phyloP scores from a whole-genome alignment of 768 basidiomycete genomes.

The Mycena chlorophos region DNA sequence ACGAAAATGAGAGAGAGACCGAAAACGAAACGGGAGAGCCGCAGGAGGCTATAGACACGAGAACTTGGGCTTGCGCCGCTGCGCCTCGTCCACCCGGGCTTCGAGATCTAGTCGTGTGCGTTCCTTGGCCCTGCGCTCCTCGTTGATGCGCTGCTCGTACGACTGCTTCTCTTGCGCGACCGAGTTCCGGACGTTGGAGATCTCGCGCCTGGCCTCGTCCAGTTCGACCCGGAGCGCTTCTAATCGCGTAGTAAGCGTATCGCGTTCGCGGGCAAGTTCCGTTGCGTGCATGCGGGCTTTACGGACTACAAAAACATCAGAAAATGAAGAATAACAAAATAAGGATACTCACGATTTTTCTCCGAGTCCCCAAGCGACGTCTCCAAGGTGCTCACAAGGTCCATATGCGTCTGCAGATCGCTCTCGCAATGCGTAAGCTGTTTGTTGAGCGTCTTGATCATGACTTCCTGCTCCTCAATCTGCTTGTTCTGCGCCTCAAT shows the following conservation, averaged over 20 bases:
- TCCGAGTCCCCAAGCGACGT: slow-evolving; percentile 87
- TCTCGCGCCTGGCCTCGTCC: slow-evolving; percentile 76
- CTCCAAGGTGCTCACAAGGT: slow-evolving; percentile 82
- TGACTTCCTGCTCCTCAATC: slow-evolving; percentile 81
- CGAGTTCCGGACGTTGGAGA: slow-evolving; percentile 72
- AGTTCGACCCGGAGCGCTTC: slow-evolving; percentile 72
- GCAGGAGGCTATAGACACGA: slow-evolving; percentile 65
- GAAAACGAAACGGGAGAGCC: slow-evolving; percentile 16
- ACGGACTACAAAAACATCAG: slow-evolving; percentile 54
- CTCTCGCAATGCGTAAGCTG: slow-evolving; percentile 91
- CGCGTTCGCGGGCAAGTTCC: slow-evolving; percentile 84
- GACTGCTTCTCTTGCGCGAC: slow-evolving; percentile 89
- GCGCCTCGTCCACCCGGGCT: slow-evolving; percentile 81
- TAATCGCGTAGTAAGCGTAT: slow-evolving; percentile 65
- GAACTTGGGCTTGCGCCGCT: slow-evolving; percentile 88
- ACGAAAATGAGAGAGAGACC: slow-evolving; percentile 14
- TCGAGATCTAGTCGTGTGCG: slow-evolving; percentile 86
- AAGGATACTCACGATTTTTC: slow-evolving; percentile 73
- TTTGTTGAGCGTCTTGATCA: slow-evolving; percentile 94
- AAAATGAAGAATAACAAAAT: slow-evolving; percentile 10
- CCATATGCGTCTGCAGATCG: slow-evolving; percentile 89
- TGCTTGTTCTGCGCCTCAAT: slow-evolving; percentile 75
- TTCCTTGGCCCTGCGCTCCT: slow-evolving; percentile 88
- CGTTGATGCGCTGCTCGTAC: slow-evolving; percentile 77
- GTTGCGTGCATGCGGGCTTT: slow-evolving; percentile 94